A percentile compares a stretch with the other conserved stretches of the same genome.
Evolutionary conservation across 768 basidiomycete species (phyloP).

Genomic region (Lentinula aciculospora): DNA sequence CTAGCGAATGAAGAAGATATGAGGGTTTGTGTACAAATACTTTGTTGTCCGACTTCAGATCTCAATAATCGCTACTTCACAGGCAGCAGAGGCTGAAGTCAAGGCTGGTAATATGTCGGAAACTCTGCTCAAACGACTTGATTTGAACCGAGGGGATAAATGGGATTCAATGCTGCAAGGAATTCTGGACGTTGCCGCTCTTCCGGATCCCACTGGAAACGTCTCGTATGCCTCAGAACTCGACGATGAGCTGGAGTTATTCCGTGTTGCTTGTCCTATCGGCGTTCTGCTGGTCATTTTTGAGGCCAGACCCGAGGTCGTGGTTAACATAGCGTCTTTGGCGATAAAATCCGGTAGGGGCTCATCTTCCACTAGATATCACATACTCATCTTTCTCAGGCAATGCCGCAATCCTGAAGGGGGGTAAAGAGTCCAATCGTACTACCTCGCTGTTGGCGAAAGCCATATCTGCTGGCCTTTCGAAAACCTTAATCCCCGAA

Average conservation of each 20-base stretch:
- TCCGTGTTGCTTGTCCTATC: slow-evolving; percentile 93
- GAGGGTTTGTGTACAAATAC: slow-evolving; percentile 37
- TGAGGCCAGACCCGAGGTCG: slow-evolving; percentile 95
- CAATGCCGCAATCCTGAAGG: slow-evolving; percentile 95
- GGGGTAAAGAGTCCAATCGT: slow-evolving; percentile 89
- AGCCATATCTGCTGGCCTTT: slow-evolving; percentile 74
- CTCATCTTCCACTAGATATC: not conserved
- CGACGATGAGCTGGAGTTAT: slow-evolving; percentile 82
- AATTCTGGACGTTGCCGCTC: slow-evolving; percentile 75
- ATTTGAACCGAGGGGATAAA: slow-evolving; percentile 75
- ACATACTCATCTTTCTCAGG: slow-evolving; percentile 44
- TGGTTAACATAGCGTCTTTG: slow-evolving; percentile 93
- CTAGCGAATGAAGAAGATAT: slow-evolving; percentile 80
- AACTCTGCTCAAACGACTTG: slow-evolving; percentile 81
- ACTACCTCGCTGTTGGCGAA: slow-evolving; percentile 74
- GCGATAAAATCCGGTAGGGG: slow-evolving; percentile 91
- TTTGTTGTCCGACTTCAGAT: not conserved
- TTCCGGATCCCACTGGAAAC: slow-evolving; percentile 83
- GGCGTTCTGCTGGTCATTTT: slow-evolving; percentile 96
- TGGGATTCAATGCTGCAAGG: slow-evolving; percentile 95
- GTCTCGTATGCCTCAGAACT: slow-evolving; percentile 88
- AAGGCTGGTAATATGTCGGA: slow-evolving; percentile 79
- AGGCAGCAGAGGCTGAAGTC: slow-evolving; percentile 78
- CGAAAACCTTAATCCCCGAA: slow-evolving; percentile 64
- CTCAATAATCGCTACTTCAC: not conserved